A percentile compares a stretch with the other conserved stretches of the same genome.
Evolutionary conservation across 192 early-diverging fungal species (phyloP).

Genomic region (Podila epicladia): DNA sequence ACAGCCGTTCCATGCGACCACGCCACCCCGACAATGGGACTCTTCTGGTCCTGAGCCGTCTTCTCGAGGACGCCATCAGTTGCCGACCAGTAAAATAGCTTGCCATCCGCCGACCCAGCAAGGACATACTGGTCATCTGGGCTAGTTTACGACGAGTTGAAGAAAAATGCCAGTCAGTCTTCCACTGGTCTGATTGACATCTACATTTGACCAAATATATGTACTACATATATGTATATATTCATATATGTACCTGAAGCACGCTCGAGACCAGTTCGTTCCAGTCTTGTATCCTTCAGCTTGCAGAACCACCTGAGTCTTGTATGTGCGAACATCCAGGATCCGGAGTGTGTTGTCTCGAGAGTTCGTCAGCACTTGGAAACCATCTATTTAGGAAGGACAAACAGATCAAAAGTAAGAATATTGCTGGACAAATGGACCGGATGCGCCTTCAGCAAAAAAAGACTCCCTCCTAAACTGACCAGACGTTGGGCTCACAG

Average conservation of each 20-base stretch:
- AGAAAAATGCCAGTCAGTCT: too few species aligned
- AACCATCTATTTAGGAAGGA: constrained; percentile 57
- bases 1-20: constrained; percentile 72
- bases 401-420: neutral
- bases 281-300: constrained; percentile 83
- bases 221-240: too few species aligned
- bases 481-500: constrained; percentile 79
- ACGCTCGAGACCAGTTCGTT: constrained; percentile 90
- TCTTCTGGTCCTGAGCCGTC: constrained; percentile 75
- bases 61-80: constrained; percentile 71
- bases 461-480: neutral
- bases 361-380: constrained; percentile 88
- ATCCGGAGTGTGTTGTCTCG: constrained; percentile 92
- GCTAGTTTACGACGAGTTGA: constrained; percentile 26
- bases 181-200: too few species aligned
- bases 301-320: constrained; percentile 68
- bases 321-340: constrained; percentile 83
- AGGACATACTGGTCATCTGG: constrained; percentile 87
- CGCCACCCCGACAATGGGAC: constrained; percentile 73
- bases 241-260: constrained; percentile 60
- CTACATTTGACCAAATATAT: neutral
- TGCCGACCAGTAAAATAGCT: constrained; percentile 83
- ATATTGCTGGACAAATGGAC: neutral
- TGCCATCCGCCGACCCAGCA: constrained; percentile 84
- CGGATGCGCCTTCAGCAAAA: neutral